These are phyloP conservation scores for Cucumis cinereus DNA, from an alignment of 306 rosid species.

Conservation along the genomic window DNA sequence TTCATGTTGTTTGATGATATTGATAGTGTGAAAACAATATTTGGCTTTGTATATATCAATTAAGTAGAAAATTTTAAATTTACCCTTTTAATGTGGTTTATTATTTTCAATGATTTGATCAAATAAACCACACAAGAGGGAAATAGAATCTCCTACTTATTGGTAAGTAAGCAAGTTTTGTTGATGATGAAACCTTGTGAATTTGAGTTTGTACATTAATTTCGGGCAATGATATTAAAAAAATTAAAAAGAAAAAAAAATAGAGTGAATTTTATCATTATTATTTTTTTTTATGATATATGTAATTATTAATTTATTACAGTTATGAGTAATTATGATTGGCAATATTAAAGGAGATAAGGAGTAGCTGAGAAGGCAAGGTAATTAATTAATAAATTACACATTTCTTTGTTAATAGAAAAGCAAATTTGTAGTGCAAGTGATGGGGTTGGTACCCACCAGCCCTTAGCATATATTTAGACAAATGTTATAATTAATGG, in stretches of 20 bases:
- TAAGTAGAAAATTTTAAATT: neutral
- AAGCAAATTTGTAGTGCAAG: neutral
- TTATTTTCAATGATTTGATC: neutral
- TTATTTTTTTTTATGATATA: neutral
- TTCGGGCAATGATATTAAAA: neutral
- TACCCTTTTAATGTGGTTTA: neutral
- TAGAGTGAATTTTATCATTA: neutral
- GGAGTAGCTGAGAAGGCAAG: slow-evolving; percentile 16
- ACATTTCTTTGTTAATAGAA: neutral
- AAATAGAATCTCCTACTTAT: neutral
- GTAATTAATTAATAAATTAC: neutral
- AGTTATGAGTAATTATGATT: neutral
- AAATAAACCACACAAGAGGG: neutral
- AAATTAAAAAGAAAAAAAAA: neutral
- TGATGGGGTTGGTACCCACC: slow-evolving; percentile 7
- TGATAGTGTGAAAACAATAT: neutral
- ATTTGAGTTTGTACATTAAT: slow-evolving; percentile 10
- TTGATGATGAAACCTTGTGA: neutral
- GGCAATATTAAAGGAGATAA: neutral
- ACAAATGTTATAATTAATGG: neutral
- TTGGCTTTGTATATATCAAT: neutral
- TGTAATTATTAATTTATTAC: neutral
- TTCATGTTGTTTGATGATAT: neutral
- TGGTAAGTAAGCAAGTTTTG: neutral
- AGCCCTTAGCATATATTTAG: neutral